Conservation (phyloP, 352 stramenopile species). For the Pythium pectinolyticum region DNA sequence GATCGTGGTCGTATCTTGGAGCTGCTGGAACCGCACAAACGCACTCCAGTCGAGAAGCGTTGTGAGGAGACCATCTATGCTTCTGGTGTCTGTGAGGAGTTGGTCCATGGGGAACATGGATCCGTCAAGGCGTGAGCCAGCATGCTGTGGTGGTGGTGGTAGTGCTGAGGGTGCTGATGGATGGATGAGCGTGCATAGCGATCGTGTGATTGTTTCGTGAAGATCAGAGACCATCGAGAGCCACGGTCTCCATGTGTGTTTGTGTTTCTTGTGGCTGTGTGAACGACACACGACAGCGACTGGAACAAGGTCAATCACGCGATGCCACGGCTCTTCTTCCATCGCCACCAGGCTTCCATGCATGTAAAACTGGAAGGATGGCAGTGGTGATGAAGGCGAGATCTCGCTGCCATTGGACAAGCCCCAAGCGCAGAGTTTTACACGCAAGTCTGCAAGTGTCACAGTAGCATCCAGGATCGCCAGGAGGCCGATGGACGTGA, state of each 20-base stretch:
- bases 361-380: constrained; percentile 19
- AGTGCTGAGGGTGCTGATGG: background rate
- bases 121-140: background rate
- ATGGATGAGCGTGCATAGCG: background rate
- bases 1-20: constrained; percentile 42
- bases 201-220: background rate
- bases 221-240: background rate
- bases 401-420: no score
- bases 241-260: constrained; percentile 2
- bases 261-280: background rate
- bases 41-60: constrained; percentile 48
- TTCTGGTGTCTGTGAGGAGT: background rate
- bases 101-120: constrained; percentile 16
- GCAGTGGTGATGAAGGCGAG: background rate
- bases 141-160: background rate
- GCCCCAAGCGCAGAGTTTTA: background rate
- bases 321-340: constrained; percentile 12
- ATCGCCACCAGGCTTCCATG: background rate
- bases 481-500: constrained; percentile 7
- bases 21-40: constrained; percentile 52
- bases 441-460: constrained; percentile 6
- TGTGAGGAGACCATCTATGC: constrained; percentile 11
- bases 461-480: background rate
- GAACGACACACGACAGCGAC: constrained; percentile 9
- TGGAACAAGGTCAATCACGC: constrained; percentile 15